Evolutionary conservation across 306 rosid genomes (phyloP).

Genomic region (Alnus rubra): DNA sequence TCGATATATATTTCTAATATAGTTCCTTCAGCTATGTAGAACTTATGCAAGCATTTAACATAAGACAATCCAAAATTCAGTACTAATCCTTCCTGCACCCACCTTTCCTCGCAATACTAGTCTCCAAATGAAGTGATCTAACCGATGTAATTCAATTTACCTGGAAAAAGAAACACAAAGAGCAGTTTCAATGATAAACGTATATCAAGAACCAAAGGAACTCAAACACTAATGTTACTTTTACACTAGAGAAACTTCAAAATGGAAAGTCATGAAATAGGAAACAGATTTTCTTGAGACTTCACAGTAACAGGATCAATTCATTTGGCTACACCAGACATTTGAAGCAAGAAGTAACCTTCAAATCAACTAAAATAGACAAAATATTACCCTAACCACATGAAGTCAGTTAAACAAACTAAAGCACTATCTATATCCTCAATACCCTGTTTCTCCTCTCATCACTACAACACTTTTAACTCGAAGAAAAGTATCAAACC

Average conservation of each 20-base stretch:
- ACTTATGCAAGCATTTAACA: not conserved
- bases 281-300: not conserved
- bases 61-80: constrained; percentile 11
- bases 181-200: too few relatives aligned
- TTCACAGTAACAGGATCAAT: not conserved
- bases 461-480: not conserved
- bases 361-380: not conserved
- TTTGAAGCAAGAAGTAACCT: not conserved
- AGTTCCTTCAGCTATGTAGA: too few relatives aligned
- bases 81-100: constrained; percentile 12
- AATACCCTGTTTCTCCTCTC: not conserved
- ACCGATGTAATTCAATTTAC: not conserved
- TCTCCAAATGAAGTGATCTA: constrained; percentile 25
- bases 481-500: too few relatives aligned
- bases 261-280: not conserved
- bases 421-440: not conserved
- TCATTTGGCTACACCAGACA: not conserved
- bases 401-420: not conserved
- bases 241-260: too few relatives aligned
- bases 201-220: too few relatives aligned
- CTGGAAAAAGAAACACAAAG: constrained; percentile 34
- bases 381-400: not conserved
- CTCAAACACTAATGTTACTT: too few relatives aligned
- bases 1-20: constrained; percentile 3
- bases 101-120: too few relatives aligned